Conservation (phyloP, 108 stramenopile genomes). For the Thalassiosira profunda region DNA sequence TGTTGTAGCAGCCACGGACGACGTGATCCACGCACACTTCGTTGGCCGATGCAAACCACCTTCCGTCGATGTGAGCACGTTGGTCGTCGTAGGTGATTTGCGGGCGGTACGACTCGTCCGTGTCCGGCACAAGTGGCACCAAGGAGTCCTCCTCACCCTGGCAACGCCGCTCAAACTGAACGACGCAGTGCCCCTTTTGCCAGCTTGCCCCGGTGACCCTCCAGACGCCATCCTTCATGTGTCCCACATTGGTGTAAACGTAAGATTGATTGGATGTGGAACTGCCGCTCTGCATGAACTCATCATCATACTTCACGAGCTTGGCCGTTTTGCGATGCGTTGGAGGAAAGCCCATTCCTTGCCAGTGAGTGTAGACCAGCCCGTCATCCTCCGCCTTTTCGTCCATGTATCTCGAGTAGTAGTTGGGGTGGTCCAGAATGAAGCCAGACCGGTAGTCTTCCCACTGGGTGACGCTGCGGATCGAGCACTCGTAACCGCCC, state of each 20-base stretch:
- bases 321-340: slow-evolving; percentile 56
- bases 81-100: slow-evolving; percentile 59
- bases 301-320: slow-evolving; percentile 23
- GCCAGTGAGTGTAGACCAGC: slow-evolving; percentile 64
- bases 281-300: slow-evolving; percentile 12
- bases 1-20: slow-evolving; percentile 82
- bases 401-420: slow-evolving; percentile 77
- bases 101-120: slow-evolving; percentile 72
- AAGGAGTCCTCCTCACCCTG: slow-evolving; percentile 35
- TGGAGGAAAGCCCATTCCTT: slow-evolving; percentile 69
- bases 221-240: slow-evolving; percentile 76
- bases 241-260: slow-evolving; percentile 81
- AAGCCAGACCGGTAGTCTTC: slow-evolving; percentile 57
- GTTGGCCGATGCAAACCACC: slow-evolving; percentile 56
- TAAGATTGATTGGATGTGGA: slow-evolving; percentile 26
- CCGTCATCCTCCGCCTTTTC: slow-evolving; percentile 65
- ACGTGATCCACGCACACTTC: slow-evolving; percentile 86
- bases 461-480: slow-evolving; percentile 79
- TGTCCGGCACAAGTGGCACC: slow-evolving; percentile 65
- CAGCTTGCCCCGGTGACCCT: slow-evolving; percentile 59
- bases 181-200: slow-evolving; percentile 74
- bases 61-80: slow-evolving; percentile 34
- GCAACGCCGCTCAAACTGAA: slow-evolving; percentile 79
- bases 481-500: slow-evolving; percentile 87
- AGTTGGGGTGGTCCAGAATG: slow-evolving; percentile 82